Conservation (phyloP, 768 basidiomycete species). For the Kwoniella sp. region DNA sequence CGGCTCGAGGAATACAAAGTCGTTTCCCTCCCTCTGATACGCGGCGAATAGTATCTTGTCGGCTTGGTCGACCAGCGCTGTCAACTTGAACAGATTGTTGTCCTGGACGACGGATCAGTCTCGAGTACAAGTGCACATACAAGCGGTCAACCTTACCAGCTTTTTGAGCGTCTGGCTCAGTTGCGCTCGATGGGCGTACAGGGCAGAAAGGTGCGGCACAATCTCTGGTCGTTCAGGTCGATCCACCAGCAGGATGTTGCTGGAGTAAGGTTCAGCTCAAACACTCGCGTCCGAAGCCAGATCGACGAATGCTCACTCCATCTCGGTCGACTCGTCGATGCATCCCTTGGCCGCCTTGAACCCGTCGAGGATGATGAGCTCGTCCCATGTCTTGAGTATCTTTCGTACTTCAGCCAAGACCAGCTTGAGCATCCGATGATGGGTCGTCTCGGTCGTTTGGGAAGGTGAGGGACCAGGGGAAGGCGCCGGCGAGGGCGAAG, state of each 20-base stretch:
- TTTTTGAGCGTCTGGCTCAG: constrained; percentile 30
- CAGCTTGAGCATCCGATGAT: constrained; percentile 71
- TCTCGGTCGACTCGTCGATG: constrained; percentile 73
- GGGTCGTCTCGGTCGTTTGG: constrained; percentile 60
- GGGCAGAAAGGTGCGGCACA: constrained; percentile 8
- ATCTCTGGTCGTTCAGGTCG: constrained; percentile 29
- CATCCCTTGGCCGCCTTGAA: constrained; percentile 67
- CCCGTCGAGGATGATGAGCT: constrained; percentile 73
- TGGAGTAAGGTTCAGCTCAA: neutral
- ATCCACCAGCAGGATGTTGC: constrained; percentile 28
- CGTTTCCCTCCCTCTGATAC: constrained; percentile 5
- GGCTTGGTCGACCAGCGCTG: constrained; percentile 31
- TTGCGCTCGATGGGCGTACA: constrained; percentile 11
- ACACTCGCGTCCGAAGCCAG: neutral
- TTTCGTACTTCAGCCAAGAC: constrained; percentile 64
- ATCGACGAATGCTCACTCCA: constrained; percentile 61
- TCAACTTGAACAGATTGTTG: constrained; percentile 27
- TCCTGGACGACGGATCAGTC: constrained; percentile 13
- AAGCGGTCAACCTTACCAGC: constrained; percentile 23
- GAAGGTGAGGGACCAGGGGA: constrained; percentile 5
- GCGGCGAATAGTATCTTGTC: constrained; percentile 41
- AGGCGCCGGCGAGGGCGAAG: constrained; percentile 22
- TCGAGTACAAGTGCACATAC: neutral
- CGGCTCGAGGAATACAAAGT: constrained; percentile 29
- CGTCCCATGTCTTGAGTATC: constrained; percentile 72